Evolutionary conservation across 140 eudicot genomes (phyloP).

Genomic region (Flaveria floridana): DNA sequence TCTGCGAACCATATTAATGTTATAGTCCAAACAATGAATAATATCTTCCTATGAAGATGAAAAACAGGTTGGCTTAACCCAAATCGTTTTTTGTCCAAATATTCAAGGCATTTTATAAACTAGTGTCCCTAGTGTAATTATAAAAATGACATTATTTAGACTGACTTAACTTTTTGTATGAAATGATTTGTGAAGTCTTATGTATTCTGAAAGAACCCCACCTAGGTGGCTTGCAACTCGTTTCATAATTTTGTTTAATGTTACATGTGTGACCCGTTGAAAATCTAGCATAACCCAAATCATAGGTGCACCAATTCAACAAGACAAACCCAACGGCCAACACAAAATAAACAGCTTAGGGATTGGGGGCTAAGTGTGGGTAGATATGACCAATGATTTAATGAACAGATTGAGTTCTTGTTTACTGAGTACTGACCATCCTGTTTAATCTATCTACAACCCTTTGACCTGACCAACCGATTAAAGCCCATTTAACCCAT

Average conservation of each 20-base stretch:
- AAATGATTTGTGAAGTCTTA: background rate
- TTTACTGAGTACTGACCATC: background rate
- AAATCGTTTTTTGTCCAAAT: background rate
- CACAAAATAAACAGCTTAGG: background rate
- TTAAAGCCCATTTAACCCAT: background rate
- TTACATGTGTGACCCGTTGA: background rate
- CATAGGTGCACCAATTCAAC: background rate
- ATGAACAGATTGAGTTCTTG: background rate
- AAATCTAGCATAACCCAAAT: background rate
- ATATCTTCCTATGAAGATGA: background rate
- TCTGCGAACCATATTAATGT: conserved; percentile 42
- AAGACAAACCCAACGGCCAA: background rate
- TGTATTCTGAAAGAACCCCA: background rate
- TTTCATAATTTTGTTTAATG: background rate
- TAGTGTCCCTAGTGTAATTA: background rate
- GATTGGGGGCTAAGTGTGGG: background rate
- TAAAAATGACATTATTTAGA: background rate
- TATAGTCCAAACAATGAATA: background rate
- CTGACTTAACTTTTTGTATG: background rate
- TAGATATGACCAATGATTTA: background rate
- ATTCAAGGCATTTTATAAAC: background rate
- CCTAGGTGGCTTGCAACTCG: background rate
- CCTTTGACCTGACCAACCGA: background rate
- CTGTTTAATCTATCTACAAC: background rate
- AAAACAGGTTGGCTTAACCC: background rate